Base-by-base conservation (phyloP, 352 stramenopile genomes). In the Phytophthora sansomeana region DNA sequence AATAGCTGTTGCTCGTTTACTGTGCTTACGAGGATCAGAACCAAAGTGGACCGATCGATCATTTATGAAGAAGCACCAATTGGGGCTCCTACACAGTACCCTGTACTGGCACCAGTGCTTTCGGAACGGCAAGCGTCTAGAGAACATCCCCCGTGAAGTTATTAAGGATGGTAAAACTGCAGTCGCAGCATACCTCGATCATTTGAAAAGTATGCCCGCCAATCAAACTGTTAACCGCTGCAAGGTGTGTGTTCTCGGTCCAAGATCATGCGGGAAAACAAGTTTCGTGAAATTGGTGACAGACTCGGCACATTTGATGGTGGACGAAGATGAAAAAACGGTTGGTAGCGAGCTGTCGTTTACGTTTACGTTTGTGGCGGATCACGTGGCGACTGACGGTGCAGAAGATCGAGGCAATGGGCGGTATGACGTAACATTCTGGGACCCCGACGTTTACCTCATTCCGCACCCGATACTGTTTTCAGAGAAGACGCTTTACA, bases 401-500 rank as follows among this genome's bases (percentile, higher is more conserved):
- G 8, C 10, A 26, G 50, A 17, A 10, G 14, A 10, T 11, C n/a
- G n/a, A n/a, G 10, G 17, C 13, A 6, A 41, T 41, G 11, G 17
- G 17, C 35, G 35, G 14, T 38, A 38, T 7, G 24, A 69, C 21
- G 43, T 69, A 5, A 58, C 29, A 1, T 60, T 74, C 2, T 74
- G 65, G 65, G 52, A 69, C 4, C 58, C 69, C 10, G 42, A 69
- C 11, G 33, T 69, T 11, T 74, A 74, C 33, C 58, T 65, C 0
- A 47, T 67, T 1, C n/a, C 58, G 3, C 59, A 74, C 35, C 35
- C 65, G 16, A 6, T 74, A 14, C 69, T 69, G 24, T 74, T 61
- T 19, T 69, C 58, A 4, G 30, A 53, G 17, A 60, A 54, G 0
- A 69, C 51, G 3, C 16, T 55, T 10, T 69, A 74, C 33, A 21